Percentiles rank a stretch among this genome's conserved stretches.
Conservation (phyloP, 2,329 filamentous ascomycete genomes). For the Zelopaecilomyces penicillatus region DNA sequence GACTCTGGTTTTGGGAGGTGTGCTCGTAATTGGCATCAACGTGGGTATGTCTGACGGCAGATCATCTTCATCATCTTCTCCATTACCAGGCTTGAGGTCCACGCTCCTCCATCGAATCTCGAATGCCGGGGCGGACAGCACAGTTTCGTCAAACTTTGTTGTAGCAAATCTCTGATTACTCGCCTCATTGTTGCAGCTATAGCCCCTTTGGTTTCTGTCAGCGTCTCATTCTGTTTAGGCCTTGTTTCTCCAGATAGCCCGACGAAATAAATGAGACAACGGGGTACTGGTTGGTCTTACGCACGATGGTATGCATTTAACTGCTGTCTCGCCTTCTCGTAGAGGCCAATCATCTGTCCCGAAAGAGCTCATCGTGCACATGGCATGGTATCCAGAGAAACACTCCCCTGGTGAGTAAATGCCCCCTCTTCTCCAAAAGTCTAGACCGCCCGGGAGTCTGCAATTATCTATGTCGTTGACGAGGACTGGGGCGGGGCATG, state of each 20-base stretch:
- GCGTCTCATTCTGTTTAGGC: neutral
- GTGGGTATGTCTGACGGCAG: neutral
- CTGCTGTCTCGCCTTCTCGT: slow-evolving; percentile 17
- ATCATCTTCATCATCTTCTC: neutral
- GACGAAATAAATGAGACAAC: neutral
- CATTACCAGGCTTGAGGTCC: slow-evolving; percentile 9
- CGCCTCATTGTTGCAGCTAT: slow-evolving; percentile 14
- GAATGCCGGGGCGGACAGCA: slow-evolving; percentile 21
- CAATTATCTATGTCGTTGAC: slow-evolving; percentile 15
- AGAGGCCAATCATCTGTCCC: slow-evolving; percentile 14
- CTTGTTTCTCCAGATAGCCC: neutral
- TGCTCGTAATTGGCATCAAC: neutral
- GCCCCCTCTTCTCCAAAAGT: slow-evolving; percentile 17
- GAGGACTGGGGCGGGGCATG: slow-evolving; percentile 14
- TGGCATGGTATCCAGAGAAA: slow-evolving; percentile 18
- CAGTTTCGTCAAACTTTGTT: slow-evolving; percentile 12
- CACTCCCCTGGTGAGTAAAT: slow-evolving; percentile 24
- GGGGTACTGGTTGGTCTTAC: slow-evolving; percentile 6
- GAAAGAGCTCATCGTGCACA: slow-evolving; percentile 16
- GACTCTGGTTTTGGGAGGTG: neutral
- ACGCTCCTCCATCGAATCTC: slow-evolving; percentile 20
- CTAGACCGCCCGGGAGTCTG: slow-evolving; percentile 14
- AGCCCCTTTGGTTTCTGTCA: slow-evolving; percentile 7
- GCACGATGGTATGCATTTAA: slow-evolving; percentile 19
- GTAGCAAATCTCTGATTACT: slow-evolving; percentile 16